Evolutionary conservation across 768 basidiomycete species (phyloP).

Genomic region (Podaxis mareebaensis): DNA sequence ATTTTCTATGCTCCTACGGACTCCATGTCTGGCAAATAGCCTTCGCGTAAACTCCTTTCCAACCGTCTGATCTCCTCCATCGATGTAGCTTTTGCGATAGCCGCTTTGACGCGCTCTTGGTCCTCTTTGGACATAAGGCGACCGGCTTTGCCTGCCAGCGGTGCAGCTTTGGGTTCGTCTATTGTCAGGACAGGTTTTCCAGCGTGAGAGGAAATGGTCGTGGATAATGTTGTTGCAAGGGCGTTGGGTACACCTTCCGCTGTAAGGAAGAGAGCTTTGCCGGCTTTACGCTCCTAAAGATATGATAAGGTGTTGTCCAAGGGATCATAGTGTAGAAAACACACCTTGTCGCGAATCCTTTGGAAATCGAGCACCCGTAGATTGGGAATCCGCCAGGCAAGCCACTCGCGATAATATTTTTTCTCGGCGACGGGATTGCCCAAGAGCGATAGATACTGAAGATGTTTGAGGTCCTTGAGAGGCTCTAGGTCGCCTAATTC

Average conservation of each 20-base stretch:
- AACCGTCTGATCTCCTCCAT: slow-evolving; percentile 85
- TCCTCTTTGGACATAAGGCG: slow-evolving; percentile 91
- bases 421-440: slow-evolving; percentile 88
- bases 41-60: slow-evolving; percentile 81
- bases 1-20: slow-evolving; percentile 69
- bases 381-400: slow-evolving; percentile 83
- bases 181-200: slow-evolving; percentile 64
- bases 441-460: slow-evolving; percentile 75
- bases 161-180: slow-evolving; percentile 74
- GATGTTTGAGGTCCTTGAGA: slow-evolving; percentile 69
- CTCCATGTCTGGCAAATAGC: slow-evolving; percentile 79
- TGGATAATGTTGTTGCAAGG: slow-evolving; percentile 76
- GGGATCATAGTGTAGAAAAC: slow-evolving; percentile 39
- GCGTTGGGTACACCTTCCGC: slow-evolving; percentile 75
- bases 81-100: slow-evolving; percentile 88
- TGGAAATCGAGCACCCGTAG: slow-evolving; percentile 94
- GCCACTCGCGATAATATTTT: slow-evolving; percentile 97
- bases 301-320: slow-evolving; percentile 7
- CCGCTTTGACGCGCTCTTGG: slow-evolving; percentile 81
- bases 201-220: slow-evolving; percentile 66
- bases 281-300: slow-evolving; percentile 76
- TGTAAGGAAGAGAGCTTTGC: slow-evolving; percentile 77
- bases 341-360: slow-evolving; percentile 92
- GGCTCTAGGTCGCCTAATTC: slow-evolving; percentile 88
- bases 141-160: slow-evolving; percentile 67